phyloP scores from a whole-genome alignment of 768 basidiomycete species.

The Tulasnella sp. region DNA sequence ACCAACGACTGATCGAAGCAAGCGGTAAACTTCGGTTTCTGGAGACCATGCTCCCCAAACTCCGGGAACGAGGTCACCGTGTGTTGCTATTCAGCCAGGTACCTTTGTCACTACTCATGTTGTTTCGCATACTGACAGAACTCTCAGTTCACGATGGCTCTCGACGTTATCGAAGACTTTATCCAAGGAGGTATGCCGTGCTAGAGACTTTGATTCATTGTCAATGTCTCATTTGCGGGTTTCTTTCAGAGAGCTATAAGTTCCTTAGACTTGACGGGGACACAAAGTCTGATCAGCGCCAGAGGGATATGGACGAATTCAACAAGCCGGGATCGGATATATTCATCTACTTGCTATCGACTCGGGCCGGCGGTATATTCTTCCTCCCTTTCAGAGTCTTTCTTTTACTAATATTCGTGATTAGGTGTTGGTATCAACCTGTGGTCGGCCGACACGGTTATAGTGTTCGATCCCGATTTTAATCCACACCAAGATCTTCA shows the following conservation, averaged over 20 bases:
- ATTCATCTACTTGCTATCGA: constrained; percentile 85
- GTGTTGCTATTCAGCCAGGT: constrained; percentile 90
- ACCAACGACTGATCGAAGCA: constrained; percentile 68
- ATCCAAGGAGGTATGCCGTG: constrained; percentile 35
- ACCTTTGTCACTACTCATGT: neutral
- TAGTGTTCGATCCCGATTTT: constrained; percentile 92
- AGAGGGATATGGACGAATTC: constrained; percentile 92
- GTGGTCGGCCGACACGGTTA: constrained; percentile 85
- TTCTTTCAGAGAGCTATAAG: constrained; percentile 48
- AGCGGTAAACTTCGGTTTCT: constrained; percentile 80
- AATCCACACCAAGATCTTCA: constrained; percentile 96
- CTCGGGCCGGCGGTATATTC: constrained; percentile 78
- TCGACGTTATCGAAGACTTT: constrained; percentile 85
- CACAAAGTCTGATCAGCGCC: constrained; percentile 73
- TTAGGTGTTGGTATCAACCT: constrained; percentile 53
- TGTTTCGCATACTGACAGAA: neutral
- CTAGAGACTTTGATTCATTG: neutral
- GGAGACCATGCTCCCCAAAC: constrained; percentile 64
- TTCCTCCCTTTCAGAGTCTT: neutral
- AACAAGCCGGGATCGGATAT: constrained; percentile 78
- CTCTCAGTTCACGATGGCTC: constrained; percentile 69
- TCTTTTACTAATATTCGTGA: neutral
- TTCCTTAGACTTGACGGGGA: constrained; percentile 85
- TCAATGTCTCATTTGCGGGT: neutral
- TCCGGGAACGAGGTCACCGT: constrained; percentile 76